These are phyloP conservation scores for Kwoniella botswanensis DNA, from an alignment of 768 basidiomycete species.

Conservation along the genomic window DNA sequence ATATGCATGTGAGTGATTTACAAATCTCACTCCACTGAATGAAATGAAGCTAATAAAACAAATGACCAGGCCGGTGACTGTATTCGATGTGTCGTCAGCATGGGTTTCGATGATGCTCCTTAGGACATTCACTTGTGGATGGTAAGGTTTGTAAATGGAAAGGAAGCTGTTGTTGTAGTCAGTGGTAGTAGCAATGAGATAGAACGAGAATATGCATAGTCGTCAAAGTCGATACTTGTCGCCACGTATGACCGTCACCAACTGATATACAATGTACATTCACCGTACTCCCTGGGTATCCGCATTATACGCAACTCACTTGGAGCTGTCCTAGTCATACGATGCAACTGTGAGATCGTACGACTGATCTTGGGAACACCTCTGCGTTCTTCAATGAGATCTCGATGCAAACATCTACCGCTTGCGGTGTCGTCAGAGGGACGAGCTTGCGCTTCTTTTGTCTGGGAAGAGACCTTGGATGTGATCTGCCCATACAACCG, in stretches of 20 bases:
- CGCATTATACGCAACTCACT: too few species aligned
- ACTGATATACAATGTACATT: too few species aligned
- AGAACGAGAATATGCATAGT: background rate
- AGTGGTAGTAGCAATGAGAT: background rate
- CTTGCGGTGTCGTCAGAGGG: too few species aligned
- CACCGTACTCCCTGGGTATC: too few species aligned
- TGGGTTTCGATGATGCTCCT: slow-evolving; percentile 61
- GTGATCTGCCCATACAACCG: background rate
- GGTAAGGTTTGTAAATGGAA: background rate
- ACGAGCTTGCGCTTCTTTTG: too few species aligned
- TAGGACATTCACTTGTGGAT: background rate
- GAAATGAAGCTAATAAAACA: background rate
- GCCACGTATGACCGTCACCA: too few species aligned
- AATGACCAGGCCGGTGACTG: slow-evolving; percentile 72
- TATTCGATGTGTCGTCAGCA: slow-evolving; percentile 94
- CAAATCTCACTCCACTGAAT: background rate
- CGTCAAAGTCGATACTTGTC: background rate
- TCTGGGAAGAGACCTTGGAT: background rate
- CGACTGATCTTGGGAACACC: too few species aligned
- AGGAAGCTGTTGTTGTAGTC: background rate
- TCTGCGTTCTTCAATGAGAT: too few species aligned
- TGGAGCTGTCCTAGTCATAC: too few species aligned
- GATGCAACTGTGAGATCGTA: too few species aligned
- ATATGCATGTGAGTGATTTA: slow-evolving; percentile 86
- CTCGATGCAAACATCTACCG: too few species aligned